Percentiles rank a stretch among this genome's conserved stretches.
Evolutionary conservation across 257 asterid species (phyloP).

Genomic region (Haberlea rhodopensis): DNA sequence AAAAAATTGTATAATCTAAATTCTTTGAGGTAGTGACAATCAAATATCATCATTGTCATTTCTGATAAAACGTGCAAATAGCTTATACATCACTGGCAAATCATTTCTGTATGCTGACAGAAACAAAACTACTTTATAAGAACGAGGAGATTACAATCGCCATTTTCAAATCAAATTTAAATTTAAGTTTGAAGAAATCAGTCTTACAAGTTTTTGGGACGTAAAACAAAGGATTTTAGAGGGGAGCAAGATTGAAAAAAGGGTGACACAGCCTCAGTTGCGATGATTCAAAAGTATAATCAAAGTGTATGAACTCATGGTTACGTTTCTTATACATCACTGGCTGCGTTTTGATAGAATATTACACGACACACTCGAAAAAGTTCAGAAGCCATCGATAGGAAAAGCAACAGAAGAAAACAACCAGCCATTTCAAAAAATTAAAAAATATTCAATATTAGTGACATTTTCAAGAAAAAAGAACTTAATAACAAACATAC

Average conservation of each 20-base stretch:
- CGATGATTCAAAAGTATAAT: not conserved
- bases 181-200: not conserved
- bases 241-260: not conserved
- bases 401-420: too few relatives aligned
- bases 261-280: not conserved
- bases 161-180: too few relatives aligned
- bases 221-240: too few relatives aligned
- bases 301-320: not conserved
- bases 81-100: slow-evolving; percentile 2
- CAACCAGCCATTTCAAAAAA: too few relatives aligned
- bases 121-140: not conserved
- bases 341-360: not conserved
- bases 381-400: not conserved
- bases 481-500: too few relatives aligned
- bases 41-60: not conserved
- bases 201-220: too few relatives aligned
- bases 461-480: too few relatives aligned
- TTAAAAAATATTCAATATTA: too few relatives aligned
- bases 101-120: not conserved
- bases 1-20: too few relatives aligned
- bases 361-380: too few relatives aligned
- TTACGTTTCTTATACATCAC: too few relatives aligned
- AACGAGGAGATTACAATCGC: too few relatives aligned
- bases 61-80: slow-evolving; percentile 17
- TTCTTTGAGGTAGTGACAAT: slow-evolving; percentile 18